These are phyloP conservation scores for Aphanomyces invadans DNA, from an alignment of 352 stramenopile species.

Conservation along the genomic window DNA sequence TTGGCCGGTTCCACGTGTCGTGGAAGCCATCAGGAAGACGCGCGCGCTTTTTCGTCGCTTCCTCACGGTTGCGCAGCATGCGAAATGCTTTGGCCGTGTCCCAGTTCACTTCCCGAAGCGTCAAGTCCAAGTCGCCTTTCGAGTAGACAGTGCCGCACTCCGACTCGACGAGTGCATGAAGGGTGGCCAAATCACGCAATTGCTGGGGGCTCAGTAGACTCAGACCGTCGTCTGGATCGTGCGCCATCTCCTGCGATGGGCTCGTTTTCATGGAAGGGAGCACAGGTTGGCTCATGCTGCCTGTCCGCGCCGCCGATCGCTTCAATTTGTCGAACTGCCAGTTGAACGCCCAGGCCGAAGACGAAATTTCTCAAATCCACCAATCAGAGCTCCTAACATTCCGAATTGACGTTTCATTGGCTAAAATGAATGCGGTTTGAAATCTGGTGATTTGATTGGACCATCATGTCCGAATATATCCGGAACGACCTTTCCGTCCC, in stretches of 20 bases:
- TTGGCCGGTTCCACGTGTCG: not conserved
- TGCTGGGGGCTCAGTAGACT: not conserved
- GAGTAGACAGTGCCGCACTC: not conserved
- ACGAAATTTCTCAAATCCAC: not conserved
- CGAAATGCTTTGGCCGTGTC: not conserved
- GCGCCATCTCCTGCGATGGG: not conserved
- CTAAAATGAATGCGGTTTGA: no score
- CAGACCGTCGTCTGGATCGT: not conserved
- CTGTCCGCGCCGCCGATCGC: not conserved
- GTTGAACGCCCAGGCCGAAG: not conserved
- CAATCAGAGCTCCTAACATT: no score
- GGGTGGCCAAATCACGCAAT: not conserved
- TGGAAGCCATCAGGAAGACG: not conserved
- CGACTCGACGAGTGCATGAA: not conserved
- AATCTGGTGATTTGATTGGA: no score
- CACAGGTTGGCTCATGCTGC: not conserved
- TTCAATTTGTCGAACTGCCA: not conserved
- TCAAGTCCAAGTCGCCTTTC: not conserved
- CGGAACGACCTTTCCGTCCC: no score
- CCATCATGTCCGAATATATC: no score
- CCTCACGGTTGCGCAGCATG: not conserved
- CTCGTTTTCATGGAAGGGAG: not conserved
- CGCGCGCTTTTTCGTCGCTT: slow-evolving; percentile 15
- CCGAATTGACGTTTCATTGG: no score
- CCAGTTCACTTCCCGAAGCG: not conserved